Percentiles rank a stretch among this genome's conserved stretches.
These are phyloP conservation scores for Mycena pura DNA, from an alignment of 768 basidiomycete genomes.

Conservation along the genomic window DNA sequence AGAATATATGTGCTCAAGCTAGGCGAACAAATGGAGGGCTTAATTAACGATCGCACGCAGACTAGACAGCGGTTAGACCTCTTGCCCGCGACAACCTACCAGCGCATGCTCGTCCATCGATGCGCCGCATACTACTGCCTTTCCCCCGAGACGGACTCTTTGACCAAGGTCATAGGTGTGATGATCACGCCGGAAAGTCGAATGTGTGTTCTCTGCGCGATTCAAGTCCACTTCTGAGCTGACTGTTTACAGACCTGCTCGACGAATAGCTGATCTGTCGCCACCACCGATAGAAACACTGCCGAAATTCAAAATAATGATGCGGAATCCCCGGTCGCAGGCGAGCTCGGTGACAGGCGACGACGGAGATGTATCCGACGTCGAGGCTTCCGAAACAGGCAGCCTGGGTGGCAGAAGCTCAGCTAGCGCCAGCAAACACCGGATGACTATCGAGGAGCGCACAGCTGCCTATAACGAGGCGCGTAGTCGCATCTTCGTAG, in stretches of 20 bases:
- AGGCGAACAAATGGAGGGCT: constrained; percentile 83
- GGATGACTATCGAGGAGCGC: constrained; percentile 83
- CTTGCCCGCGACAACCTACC: constrained; percentile 77
- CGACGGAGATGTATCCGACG: constrained; percentile 78
- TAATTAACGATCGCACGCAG: constrained; percentile 71
- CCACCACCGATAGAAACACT: constrained; percentile 73
- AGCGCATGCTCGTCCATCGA: constrained; percentile 84
- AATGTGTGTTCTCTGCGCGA: constrained; percentile 62
- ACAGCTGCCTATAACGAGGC: constrained; percentile 92
- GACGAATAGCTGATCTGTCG: constrained; percentile 77
- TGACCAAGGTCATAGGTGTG: constrained; percentile 69
- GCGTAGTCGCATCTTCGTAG: constrained; percentile 86
- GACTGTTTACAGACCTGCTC: constrained; percentile 59
- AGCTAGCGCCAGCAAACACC: constrained; percentile 66
- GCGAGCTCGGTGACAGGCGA: constrained; percentile 76
- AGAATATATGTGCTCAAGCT: constrained; percentile 87
- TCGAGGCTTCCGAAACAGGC: constrained; percentile 82
- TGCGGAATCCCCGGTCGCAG: constrained; percentile 74
- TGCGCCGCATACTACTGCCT: constrained; percentile 84
- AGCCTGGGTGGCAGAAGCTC: constrained; percentile 75
- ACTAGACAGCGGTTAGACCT: constrained; percentile 69
- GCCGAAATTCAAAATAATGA: constrained; percentile 91
- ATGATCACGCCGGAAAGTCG: constrained; percentile 66
- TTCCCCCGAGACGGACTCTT: constrained; percentile 69
- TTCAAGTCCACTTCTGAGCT: constrained; percentile 25